These are phyloP conservation scores for Phytophthora aleatoria DNA, from an alignment of 352 stramenopile genomes.

Conservation along the genomic window DNA sequence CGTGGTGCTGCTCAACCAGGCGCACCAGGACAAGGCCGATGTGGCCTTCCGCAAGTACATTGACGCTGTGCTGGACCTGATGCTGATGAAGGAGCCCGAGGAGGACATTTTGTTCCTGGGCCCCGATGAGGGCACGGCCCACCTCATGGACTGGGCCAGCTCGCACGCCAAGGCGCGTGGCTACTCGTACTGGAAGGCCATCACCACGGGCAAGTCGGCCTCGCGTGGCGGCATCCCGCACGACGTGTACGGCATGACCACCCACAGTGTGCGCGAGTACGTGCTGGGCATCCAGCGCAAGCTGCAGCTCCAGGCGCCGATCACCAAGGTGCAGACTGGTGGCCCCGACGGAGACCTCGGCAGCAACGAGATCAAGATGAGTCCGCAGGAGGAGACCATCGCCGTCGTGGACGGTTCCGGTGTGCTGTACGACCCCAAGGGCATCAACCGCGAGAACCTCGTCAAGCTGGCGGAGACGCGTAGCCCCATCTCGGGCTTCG, in stretches of 20 bases:
- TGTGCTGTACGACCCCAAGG: constrained; percentile 94
- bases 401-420: constrained; percentile 95
- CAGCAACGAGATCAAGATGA: constrained; percentile 98
- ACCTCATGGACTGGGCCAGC: constrained; percentile 97
- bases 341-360: constrained; percentile 97
- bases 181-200: constrained; percentile 95
- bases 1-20: constrained; percentile 95
- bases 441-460: constrained; percentile 92
- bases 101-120: constrained; percentile 98
- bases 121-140: constrained; percentile 97
- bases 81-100: constrained; percentile 95
- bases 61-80: constrained; percentile 96
- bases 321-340: constrained; percentile 97
- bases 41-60: constrained; percentile 96
- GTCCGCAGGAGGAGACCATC: constrained; percentile 94
- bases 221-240: constrained; percentile 96
- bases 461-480: constrained; percentile 91
- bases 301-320: constrained; percentile 89
- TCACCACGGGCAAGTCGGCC: constrained; percentile 97
- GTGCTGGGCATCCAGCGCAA: constrained; percentile 93
- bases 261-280: constrained; percentile 97
- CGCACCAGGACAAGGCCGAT: constrained; percentile 85
- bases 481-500: constrained; percentile 91
- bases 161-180: constrained; percentile 92
- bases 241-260: constrained; percentile 98